A percentile compares a stretch with the other conserved stretches of the same genome.
phyloP scores from a whole-genome alignment of 2,329 filamentous ascomycete genomes.

The Mycogone perniciosa region DNA sequence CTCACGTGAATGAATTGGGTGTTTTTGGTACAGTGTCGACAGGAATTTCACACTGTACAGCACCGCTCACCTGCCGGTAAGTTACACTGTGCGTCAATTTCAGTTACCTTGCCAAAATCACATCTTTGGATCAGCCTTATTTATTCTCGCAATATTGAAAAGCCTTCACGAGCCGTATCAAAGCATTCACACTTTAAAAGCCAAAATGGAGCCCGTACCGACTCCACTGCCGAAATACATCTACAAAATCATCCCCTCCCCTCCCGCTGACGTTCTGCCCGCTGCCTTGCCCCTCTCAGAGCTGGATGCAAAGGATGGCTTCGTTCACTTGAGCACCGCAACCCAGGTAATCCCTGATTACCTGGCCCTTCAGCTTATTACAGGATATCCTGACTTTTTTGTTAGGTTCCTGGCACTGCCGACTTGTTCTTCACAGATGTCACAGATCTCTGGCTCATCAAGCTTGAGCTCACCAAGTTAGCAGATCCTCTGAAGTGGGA shows the following conservation, averaged over 20 bases:
- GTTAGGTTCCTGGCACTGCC: constrained; percentile 39
- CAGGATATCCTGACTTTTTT: background rate
- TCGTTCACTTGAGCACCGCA: constrained; percentile 54
- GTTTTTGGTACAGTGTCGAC: background rate
- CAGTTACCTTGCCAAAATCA: background rate
- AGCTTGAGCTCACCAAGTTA: constrained; percentile 44
- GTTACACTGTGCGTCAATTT: background rate
- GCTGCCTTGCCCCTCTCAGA: constrained; percentile 50
- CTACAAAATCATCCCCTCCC: constrained; percentile 54
- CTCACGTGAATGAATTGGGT: too few species aligned
- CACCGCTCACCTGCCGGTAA: background rate
- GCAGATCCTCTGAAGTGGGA: constrained; percentile 48
- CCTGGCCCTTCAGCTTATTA: background rate
- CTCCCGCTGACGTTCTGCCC: constrained; percentile 49
- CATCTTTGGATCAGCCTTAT: background rate
- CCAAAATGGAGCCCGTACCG: constrained; percentile 23
- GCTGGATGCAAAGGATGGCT: constrained; percentile 54
- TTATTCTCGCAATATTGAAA: background rate
- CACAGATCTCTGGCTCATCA: constrained; percentile 43
- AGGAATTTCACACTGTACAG: background rate
- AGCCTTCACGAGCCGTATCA: too few species aligned
- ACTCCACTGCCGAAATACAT: constrained; percentile 37
- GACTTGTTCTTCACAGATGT: constrained; percentile 37
- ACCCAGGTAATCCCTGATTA: constrained; percentile 37
- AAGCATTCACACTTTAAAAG: background rate